Evolutionary conservation across 176 grass and related monocot genomes (phyloP), one percentile per base, ranked within the genome.

Genomic region (Typha latifolia): DNA sequence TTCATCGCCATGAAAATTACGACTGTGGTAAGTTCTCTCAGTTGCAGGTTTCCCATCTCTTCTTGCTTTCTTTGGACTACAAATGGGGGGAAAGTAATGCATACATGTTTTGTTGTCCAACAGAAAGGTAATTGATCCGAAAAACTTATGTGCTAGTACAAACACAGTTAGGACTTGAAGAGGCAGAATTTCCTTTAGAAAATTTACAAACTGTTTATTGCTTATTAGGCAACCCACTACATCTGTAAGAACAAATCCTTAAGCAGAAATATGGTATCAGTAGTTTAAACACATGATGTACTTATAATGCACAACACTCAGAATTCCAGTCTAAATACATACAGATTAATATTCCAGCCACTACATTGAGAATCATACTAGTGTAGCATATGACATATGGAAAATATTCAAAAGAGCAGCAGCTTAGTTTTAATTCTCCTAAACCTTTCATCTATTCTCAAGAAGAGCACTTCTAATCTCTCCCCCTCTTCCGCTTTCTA

Each of bases 41-140:
- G 80, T 83, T 51, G 74, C 77, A 19, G 66, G 80, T 65, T 75
- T 84, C 74, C 71, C 74, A 47, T 81, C 84, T 24, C 80, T 81
- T 43, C 83, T 69, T 31, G 66, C 57, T 51, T 74, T 84, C 71
- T 76, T 86, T 48, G 80, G 77, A 67, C 84, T 84, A 77, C 69
- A 32, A 82, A 62, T 43, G 64, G 2, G 37, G 5, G 37, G 37
- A 43, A 43, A 43, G 10, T 11, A 10, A 43, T 10, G 9, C 9
- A 43, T 1, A 43, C 8, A 43, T 9, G 37, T 10, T 43, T 9
- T 43, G 37, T 10, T 43, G 5, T 43, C 1, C 49, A 37, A 70
- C 52, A 4, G 12, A 43, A 73, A 78, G 71, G 50, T 64, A 70
- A 14, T 4, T 69, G 49, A 12, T 74, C 62, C 63, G 3, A 16